Evolutionary conservation across 257 asterid genomes (phyloP), one percentile per base, ranked within the genome.

Genomic region (Solanum tacnaense): DNA sequence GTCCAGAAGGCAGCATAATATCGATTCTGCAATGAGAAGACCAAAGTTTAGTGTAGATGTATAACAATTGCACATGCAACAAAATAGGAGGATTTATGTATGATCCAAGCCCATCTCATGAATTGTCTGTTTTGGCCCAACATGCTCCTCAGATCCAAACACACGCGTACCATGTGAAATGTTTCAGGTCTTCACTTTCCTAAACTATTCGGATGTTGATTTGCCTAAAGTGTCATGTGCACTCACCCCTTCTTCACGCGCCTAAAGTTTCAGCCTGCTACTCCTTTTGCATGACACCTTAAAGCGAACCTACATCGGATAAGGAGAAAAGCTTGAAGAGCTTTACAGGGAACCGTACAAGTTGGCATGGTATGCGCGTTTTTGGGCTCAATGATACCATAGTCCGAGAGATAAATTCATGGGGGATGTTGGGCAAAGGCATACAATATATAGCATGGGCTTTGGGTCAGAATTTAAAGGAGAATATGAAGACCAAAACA

Each of bases 1-100:
- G 95, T 95, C 98, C 99, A 96, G 92, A 95, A 95, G 87, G 99
- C 96, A 39, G 98, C 94, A 85, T 89, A 84, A 88, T 96, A 95
- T 84, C 92, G 97, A 81, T 94, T 95, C 98, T 96, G 95, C 89
- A 92, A 60, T 31, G 65, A 23, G 36, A 58, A 46, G 81, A 74
- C 36, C 5, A 49, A 13, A 86, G 20, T 49, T 74, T 18, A 78
- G 83, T 82, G 27, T 25, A 36, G 35, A 79, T 39, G 36, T 46
- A 52, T 32, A 16, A 86, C 52, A 36, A 38, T 9, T 13, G 81
- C 85, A 25, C 39, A 79, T 27, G 67, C 85, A 46, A 32, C 76
- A 84, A 31, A 67, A 34, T 13, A 58, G 75, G 71, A 84, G 35
- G 49, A 84, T 25, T 62, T 32, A 70, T 68, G 76, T 31, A 13